phyloP scores from a whole-genome alignment of 2,329 filamentous ascomycete species.

The Microsporum ferrugineum region DNA sequence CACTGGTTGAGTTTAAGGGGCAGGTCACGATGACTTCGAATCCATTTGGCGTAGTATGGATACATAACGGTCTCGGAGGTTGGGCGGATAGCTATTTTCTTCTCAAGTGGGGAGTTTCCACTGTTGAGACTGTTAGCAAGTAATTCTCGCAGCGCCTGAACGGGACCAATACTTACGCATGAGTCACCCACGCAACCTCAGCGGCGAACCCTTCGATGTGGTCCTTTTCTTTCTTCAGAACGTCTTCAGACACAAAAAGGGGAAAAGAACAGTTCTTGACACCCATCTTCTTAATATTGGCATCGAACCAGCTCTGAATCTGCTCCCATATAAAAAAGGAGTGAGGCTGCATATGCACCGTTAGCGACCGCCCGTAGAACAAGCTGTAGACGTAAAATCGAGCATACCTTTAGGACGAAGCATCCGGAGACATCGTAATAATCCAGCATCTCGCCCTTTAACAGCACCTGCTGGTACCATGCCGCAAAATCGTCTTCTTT shows the following conservation, averaged over 20 bases:
- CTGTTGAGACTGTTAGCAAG: constrained; percentile 37
- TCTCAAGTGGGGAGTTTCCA: constrained; percentile 86
- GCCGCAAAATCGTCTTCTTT: constrained; percentile 80
- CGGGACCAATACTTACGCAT: constrained; percentile 28
- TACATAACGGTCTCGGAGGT: constrained; percentile 79
- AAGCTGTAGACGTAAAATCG: background rate
- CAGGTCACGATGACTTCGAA: constrained; percentile 88
- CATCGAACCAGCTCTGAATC: constrained; percentile 48
- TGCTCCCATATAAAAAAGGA: constrained; percentile 58
- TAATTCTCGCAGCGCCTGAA: background rate
- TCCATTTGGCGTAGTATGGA: constrained; percentile 93
- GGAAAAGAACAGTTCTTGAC: constrained; percentile 96
- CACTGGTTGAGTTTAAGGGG: constrained; percentile 93
- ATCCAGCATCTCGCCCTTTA: constrained; percentile 94
- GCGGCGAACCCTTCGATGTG: constrained; percentile 98
- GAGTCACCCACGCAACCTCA: constrained; percentile 43
- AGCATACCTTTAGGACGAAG: constrained; percentile 68
- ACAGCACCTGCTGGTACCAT: constrained; percentile 97
- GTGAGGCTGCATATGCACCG: constrained; percentile 37
- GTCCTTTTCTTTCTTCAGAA: constrained; percentile 76
- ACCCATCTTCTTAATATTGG: constrained; percentile 74
- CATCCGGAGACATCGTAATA: constrained; percentile 98
- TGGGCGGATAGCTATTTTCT: constrained; percentile 57
- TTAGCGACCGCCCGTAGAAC: background rate
- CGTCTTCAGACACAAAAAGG: constrained; percentile 86